Conservation (phyloP, 2,329 filamentous ascomycete genomes). For the Neonectria ditissima region DNA sequence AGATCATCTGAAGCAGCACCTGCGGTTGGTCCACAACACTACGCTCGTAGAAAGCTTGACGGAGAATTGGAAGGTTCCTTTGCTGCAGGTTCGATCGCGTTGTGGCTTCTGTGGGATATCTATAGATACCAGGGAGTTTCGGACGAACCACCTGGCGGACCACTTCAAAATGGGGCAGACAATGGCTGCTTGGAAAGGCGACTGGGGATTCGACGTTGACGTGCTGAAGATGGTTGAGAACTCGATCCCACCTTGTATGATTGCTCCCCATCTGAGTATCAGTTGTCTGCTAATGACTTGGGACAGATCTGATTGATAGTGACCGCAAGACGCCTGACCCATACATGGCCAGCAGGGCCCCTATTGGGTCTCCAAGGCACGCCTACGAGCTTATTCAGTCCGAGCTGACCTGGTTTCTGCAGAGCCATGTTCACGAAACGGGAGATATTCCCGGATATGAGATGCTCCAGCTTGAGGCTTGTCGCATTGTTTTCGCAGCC, state of each 20-base stretch:
- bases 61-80: slow-evolving; percentile 52
- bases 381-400: slow-evolving; percentile 29
- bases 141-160: slow-evolving; percentile 54
- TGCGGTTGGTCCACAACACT: slow-evolving; percentile 54
- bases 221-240: slow-evolving; percentile 54
- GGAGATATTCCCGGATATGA: neutral
- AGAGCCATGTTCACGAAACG: slow-evolving; percentile 15
- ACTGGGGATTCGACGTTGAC: slow-evolving; percentile 56
- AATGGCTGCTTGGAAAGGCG: slow-evolving; percentile 58
- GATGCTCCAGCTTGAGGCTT: slow-evolving; percentile 22
- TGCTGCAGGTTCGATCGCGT: slow-evolving; percentile 51
- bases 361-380: slow-evolving; percentile 17
- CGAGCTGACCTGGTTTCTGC: slow-evolving; percentile 22
- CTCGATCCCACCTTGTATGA: slow-evolving; percentile 54
- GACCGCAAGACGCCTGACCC: slow-evolving; percentile 37
- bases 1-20: slow-evolving; percentile 55
- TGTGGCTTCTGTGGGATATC: slow-evolving; percentile 56
- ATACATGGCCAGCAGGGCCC: slow-evolving; percentile 28
- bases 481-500: slow-evolving; percentile 30
- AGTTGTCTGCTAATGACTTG: accelerated
- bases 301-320: slow-evolving; percentile 35
- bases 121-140: slow-evolving; percentile 52
- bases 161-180: slow-evolving; percentile 56
- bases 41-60: slow-evolving; percentile 47
- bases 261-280: accelerated